Evolutionary conservation across 768 basidiomycete genomes (phyloP).

Genomic region (Fibroporia radiculosa): DNA sequence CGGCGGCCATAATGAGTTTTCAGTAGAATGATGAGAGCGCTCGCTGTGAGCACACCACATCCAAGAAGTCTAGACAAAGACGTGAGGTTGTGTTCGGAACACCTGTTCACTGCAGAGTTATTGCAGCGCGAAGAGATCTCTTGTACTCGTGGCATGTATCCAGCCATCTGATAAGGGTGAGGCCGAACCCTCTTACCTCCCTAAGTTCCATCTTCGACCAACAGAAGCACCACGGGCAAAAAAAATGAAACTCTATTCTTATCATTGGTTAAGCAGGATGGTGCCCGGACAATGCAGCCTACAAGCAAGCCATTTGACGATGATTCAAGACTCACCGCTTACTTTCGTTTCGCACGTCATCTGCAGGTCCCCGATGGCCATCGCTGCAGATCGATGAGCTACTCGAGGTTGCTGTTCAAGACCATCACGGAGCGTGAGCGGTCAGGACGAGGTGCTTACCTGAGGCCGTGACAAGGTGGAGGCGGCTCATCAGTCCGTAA

Average conservation of each 20-base stretch:
- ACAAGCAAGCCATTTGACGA: too few species aligned
- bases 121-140: too few species aligned
- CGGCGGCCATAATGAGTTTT: background rate
- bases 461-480: conserved; percentile 1
- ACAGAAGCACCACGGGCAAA: background rate
- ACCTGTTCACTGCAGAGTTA: background rate
- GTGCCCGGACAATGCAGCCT: too few species aligned
- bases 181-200: background rate
- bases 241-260: conserved; percentile 3
- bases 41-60: background rate
- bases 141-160: too few species aligned
- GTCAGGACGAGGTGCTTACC: background rate
- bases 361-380: background rate
- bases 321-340: background rate
- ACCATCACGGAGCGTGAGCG: background rate
- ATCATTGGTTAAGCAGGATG: background rate
- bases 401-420: background rate
- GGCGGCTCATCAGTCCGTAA: background rate
- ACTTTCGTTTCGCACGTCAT: conserved; percentile 1
- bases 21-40: background rate
- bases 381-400: background rate
- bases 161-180: conserved; percentile 2
- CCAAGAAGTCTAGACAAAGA: background rate
- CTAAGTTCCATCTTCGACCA: background rate
- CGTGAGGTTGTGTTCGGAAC: background rate